Evolutionary conservation across 768 basidiomycete genomes (phyloP), one percentile per base, ranked within the genome.

Genomic region (Phlebiopsis flavidoalba): DNA sequence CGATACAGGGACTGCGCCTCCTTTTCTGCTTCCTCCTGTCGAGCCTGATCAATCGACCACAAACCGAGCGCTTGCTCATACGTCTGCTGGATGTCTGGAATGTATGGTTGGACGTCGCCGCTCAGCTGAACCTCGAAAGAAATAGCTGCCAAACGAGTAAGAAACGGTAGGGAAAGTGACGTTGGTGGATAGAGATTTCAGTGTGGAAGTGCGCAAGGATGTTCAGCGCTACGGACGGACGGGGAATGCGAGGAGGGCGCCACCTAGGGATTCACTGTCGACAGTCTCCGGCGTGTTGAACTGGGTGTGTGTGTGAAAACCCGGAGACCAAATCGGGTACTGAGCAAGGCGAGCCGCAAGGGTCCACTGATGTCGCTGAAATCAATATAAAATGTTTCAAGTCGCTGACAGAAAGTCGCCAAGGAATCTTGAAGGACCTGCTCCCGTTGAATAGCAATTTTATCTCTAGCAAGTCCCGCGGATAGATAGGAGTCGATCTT

Each of bases 21-120:
- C 24, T 81, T 79, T 35, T 83, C 82, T n/a, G 74, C 78, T 63
- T 89, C 81, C 40, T 83, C 80, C 61, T 86, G 85, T 64, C 83
- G 86, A 33, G 86, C 83, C 24, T 85, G 84, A 65, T 97, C 91
- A 47, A 88, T 84, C 47, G 85, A 78, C 96, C 96, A 98, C 21
- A 96, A 79, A n/a, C 85, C 79, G 49, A 86, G 79, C 2, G 85
- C 78, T 67, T 88, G 88, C 56, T 89, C 87, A 66, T 91, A 94
- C 11, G 79, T 71, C 6, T 66, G 72, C 56, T 81, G 79, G 33
- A 94, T 60, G 6, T 71, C 37, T 12, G 64, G 58, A 12, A 83
- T 62, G 33, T 70, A 66, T 5, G 69, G 47, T 37, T 65, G 64
- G 0, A 72, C 50, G 19, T 72, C 72, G 31, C 79, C 67, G n/a